phyloP scores from a whole-genome alignment of 73 alveolate species.

The Durusdinium trenchii region DNA sequence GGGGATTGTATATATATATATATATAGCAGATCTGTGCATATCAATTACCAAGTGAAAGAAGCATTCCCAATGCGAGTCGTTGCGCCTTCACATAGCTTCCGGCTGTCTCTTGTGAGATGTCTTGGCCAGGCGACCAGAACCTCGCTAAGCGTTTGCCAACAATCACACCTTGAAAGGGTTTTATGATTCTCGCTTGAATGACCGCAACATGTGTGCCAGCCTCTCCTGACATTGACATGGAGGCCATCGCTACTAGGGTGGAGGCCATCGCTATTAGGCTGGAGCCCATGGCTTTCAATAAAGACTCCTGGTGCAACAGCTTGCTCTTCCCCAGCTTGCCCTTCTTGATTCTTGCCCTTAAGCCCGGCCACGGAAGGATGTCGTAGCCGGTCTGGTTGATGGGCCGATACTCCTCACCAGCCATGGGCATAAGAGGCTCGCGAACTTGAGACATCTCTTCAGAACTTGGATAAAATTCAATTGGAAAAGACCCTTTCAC shows the following conservation, averaged over 20 bases:
- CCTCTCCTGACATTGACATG: too few species aligned
- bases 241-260: too few species aligned
- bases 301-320: not conserved
- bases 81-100: constrained; percentile 43
- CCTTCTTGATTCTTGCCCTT: not conserved
- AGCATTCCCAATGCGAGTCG: not conserved
- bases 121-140: constrained; percentile 86
- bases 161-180: too few species aligned
- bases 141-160: too few species aligned
- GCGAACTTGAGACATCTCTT: too few species aligned
- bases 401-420: constrained; percentile 65
- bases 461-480: too few species aligned
- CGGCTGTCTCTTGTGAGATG: constrained; percentile 84
- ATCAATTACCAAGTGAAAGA: not conserved
- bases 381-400: constrained; percentile 89
- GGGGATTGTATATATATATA: not conserved
- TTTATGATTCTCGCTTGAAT: too few species aligned
- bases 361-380: constrained; percentile 19
- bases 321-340: not conserved
- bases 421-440: not conserved
- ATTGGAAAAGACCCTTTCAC: too few species aligned
- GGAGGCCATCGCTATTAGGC: too few species aligned
- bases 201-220: too few species aligned
- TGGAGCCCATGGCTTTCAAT: not conserved
- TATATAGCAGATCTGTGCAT: not conserved